phyloP scores from a whole-genome alignment of 345 rosid species.

The Ailanthus altissimus region DNA sequence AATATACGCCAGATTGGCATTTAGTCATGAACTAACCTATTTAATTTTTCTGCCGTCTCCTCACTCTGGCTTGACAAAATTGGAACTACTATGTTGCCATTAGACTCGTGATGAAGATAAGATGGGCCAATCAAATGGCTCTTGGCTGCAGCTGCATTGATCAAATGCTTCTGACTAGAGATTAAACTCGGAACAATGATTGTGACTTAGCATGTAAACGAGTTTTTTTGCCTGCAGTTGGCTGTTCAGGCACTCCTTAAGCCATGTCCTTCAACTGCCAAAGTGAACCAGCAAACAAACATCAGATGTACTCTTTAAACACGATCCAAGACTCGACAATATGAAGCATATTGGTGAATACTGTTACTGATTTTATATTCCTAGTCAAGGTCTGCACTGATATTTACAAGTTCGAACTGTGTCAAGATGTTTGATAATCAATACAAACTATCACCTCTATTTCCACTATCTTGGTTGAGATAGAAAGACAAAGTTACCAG shows the following conservation, averaged over 20 bases:
- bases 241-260: conserved; percentile 32
- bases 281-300: neutral
- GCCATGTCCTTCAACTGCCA: conserved; percentile 42
- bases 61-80: conserved; percentile 15
- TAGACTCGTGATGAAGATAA: conserved; percentile 15
- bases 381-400: neutral
- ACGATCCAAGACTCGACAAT: neutral
- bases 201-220: neutral
- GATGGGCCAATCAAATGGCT: neutral
- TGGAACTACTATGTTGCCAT: neutral
- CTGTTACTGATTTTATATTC: neutral
- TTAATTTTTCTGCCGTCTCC: conserved; percentile 25
- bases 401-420: neutral
- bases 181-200: too few relatives aligned
- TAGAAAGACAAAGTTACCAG: neutral
- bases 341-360: neutral
- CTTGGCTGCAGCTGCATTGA: conserved; percentile 5
- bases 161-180: too few relatives aligned
- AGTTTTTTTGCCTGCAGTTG: conserved; percentile 17
- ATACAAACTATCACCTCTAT: neutral
- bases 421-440: conserved; percentile 13
- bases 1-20: conserved; percentile 26
- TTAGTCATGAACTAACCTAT: conserved; percentile 30
- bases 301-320: neutral
- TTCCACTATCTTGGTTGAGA: neutral